phyloP scores from a whole-genome alignment of 495 filamentous ascomycete genomes.

The Corynascus novoguineensis region DNA sequence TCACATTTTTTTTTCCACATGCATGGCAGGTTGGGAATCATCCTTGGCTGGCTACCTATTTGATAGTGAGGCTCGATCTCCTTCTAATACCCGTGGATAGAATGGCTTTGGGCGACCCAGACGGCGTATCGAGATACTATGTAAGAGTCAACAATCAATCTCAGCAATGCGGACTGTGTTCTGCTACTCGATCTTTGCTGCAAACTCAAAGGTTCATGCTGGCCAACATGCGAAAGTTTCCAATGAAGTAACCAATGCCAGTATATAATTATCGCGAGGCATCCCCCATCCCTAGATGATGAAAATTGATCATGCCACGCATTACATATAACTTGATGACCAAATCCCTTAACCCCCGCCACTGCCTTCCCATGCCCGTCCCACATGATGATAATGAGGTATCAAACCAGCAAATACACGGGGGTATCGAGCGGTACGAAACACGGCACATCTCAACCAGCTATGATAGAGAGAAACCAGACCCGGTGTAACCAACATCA shows the following conservation, averaged over 20 bases:
- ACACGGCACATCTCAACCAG: neutral
- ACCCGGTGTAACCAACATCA: too few species aligned
- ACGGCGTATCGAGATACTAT: neutral
- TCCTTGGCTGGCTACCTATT: neutral
- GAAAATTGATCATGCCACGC: conserved; percentile 1
- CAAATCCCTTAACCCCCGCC: neutral
- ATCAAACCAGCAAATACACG: neutral
- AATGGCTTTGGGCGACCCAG: neutral
- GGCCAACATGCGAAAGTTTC: neutral
- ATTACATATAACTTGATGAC: neutral
- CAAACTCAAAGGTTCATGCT: neutral
- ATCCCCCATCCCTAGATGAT: neutral
- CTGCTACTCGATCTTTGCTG: neutral
- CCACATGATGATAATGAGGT: neutral
- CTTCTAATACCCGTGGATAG: neutral
- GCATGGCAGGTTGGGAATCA: neutral
- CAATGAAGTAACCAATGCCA: neutral
- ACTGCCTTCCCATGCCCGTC: neutral
- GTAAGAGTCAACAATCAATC: neutral
- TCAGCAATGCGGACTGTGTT: neutral
- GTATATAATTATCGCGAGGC: neutral
- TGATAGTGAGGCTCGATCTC: neutral
- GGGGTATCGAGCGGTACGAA: neutral
- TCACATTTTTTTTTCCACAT: neutral
- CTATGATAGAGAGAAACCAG: neutral